phyloP scores from a whole-genome alignment of 192 early-diverging fungal species.

The Coemansia sp. region DNA sequence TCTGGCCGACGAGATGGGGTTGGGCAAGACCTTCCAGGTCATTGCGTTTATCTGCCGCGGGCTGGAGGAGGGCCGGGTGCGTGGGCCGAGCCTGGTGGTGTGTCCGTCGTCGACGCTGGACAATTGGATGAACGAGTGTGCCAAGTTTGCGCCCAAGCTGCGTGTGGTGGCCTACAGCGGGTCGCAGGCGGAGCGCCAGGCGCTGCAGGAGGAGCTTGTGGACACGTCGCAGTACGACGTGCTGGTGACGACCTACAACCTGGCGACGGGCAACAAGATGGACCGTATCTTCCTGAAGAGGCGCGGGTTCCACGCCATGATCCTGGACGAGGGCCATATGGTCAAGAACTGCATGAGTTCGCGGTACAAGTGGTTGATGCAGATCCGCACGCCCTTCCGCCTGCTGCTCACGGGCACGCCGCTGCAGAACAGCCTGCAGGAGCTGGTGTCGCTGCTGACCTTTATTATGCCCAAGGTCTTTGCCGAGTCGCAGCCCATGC shows the following conservation, averaged over 20 bases:
- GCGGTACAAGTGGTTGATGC: conserved; percentile 72
- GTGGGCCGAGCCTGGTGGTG: conserved; percentile 70
- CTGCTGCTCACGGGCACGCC: conserved; percentile 81
- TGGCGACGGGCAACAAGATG: conserved; percentile 62
- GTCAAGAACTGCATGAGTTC: conserved; percentile 80
- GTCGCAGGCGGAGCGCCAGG: conserved; percentile 51
- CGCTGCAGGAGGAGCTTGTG: conserved; percentile 50
- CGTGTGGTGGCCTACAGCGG: conserved; percentile 60
- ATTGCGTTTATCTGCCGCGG: conserved; percentile 67
- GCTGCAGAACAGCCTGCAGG: conserved; percentile 83
- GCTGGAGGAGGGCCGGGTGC: conserved; percentile 13
- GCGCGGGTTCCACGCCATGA: conserved; percentile 59
- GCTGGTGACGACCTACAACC: conserved; percentile 76
- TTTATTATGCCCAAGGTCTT: conserved; percentile 85
- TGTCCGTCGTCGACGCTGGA: conserved; percentile 84
- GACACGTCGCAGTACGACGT: conserved; percentile 56
- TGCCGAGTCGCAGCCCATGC: conserved; percentile 43
- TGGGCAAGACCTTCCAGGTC: conserved; percentile 90
- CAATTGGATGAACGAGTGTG: conserved; percentile 89
- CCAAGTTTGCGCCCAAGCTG: conserved; percentile 56
- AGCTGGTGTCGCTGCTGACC: conserved; percentile 73
- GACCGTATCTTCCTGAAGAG: conserved; percentile 68
- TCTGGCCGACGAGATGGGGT: conserved; percentile 76
- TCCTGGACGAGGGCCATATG: conserved; percentile 90
- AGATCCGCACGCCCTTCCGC: conserved; percentile 54